Evolutionary conservation across 2,329 filamentous ascomycete species (phyloP).

Genomic region (Thyridium curvatum): DNA sequence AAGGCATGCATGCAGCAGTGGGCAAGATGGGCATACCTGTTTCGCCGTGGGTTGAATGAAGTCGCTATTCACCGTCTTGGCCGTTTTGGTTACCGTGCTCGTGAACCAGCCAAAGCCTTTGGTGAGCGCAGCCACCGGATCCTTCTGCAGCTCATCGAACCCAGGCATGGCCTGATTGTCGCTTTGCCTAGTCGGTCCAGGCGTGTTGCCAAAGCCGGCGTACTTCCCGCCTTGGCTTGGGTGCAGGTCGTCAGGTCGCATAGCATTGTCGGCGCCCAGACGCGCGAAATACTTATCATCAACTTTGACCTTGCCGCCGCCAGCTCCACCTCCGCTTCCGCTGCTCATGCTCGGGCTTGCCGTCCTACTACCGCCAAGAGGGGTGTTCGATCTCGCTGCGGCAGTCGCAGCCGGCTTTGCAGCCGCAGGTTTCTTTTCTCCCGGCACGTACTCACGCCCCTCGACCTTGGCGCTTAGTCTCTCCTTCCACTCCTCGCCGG

Average conservation of each 20-base stretch:
- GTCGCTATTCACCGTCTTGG: conserved; percentile 82
- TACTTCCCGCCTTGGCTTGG: conserved; percentile 93
- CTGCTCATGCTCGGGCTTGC: conserved; percentile 22
- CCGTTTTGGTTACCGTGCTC: conserved; percentile 79
- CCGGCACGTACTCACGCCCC: conserved; percentile 75
- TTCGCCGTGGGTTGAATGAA: conserved; percentile 92
- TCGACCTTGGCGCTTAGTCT: conserved; percentile 82
- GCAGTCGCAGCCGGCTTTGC: conserved; percentile 16
- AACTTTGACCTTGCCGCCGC: conserved; percentile 49
- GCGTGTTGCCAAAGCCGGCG: conserved; percentile 78
- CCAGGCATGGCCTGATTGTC: conserved; percentile 45
- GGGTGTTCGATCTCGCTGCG: conserved; percentile 31
- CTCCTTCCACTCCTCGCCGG: conserved; percentile 94
- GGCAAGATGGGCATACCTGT: conserved; percentile 53
- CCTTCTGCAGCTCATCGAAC: conserved; percentile 84
- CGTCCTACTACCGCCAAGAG: conserved; percentile 17
- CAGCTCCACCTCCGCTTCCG: conserved; percentile 20
- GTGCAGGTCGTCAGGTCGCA: conserved; percentile 64
- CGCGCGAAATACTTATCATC: conserved; percentile 88
- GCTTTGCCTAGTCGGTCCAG: conserved; percentile 42
- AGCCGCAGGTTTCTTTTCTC: conserved; percentile 46
- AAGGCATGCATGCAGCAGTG: not conserved
- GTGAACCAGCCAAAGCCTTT: conserved; percentile 96
- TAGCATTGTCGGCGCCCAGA: conserved; percentile 77
- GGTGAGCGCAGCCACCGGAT: conserved; percentile 79